Percentiles rank a stretch among this genome's conserved stretches.
Conservation (phyloP, 202 grass and related monocot genomes). For the Schoenoplectus tabernaemontani region DNA sequence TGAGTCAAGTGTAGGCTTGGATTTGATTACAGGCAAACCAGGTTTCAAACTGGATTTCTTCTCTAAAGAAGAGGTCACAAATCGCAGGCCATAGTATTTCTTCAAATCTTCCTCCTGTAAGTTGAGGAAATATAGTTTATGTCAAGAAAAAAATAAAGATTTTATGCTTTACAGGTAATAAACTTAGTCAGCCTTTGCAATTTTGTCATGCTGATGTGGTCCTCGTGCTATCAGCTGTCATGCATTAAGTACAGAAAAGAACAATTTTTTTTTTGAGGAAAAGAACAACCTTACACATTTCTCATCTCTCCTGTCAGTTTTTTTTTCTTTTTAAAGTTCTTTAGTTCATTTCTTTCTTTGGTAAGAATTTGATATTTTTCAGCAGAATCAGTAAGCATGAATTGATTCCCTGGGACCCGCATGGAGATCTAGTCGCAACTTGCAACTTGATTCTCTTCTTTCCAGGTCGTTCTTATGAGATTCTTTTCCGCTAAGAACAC, state of each 20-base stretch:
- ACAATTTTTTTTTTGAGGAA: no score
- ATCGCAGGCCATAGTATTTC: conserved; percentile 45
- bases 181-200: neutral
- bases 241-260: neutral
- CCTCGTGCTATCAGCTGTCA: neutral
- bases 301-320: neutral
- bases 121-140: neutral
- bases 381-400: neutral
- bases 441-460: conserved; percentile 1
- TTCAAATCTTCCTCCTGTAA: conserved; percentile 44
- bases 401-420: conserved; percentile 2
- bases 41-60: no score
- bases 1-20: conserved; percentile 33
- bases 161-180: neutral
- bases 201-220: neutral
- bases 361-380: conserved; percentile 5
- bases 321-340: neutral
- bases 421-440: conserved; percentile 8
- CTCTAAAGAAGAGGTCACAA: conserved; percentile 62
- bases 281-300: neutral
- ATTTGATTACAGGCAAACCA: conserved; percentile 21
- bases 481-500: conserved; percentile 7
- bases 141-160: neutral
- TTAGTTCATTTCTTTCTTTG: neutral
- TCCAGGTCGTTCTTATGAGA: neutral